Evolutionary conservation across 495 filamentous ascomycete species (phyloP), one percentile per base, ranked within the genome.

Genomic region (Aspergillus egyptiacus): DNA sequence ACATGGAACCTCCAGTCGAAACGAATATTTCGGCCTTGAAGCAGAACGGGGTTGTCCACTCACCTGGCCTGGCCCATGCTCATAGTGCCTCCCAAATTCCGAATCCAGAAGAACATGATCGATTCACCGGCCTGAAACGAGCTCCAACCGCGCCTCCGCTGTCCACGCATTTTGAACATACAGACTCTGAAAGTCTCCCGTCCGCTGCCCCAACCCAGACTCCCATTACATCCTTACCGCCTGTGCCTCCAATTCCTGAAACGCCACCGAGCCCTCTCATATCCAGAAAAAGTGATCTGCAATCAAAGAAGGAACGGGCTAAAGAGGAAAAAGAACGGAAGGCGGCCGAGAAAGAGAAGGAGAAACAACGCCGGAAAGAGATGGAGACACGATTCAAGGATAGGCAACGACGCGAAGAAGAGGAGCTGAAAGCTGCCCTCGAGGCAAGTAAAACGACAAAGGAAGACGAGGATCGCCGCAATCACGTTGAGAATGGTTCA

Each of bases 301-400:
- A 71, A 19, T 64, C 63, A 6, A 69, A 64, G 46, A 76, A 73
- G 49, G 74, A 77, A 25, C 68, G 62, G 37, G 66, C 63, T 5
- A 67, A 77, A 18, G 82, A 78, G 48, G 82, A 85, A 49, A 85
- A 85, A 55, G 83, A 82, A 38, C 70, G 73, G 6, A 84, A 81
- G 48, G 77, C 76, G 17, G 79, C 80, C 17, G 82, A 84, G 19
- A 91, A 85, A 56, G 84, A 85, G 30, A 73, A 70, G 46, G 75
- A 80, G 46, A 87, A 85, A 54, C 78, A 79, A 51, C 80, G 79
- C 31, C 73, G 80, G 47, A 85, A 82, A 53, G 85, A 86, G 24
- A 57, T 76, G 9, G 81, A 86, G 19, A 66, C 53, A 48, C 62
- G 66, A 46, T 50, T 73, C 17, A 70, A 66, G 53, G 76, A 81